Conservation (phyloP, 257 asterid species). For the Petunia axillaris region DNA sequence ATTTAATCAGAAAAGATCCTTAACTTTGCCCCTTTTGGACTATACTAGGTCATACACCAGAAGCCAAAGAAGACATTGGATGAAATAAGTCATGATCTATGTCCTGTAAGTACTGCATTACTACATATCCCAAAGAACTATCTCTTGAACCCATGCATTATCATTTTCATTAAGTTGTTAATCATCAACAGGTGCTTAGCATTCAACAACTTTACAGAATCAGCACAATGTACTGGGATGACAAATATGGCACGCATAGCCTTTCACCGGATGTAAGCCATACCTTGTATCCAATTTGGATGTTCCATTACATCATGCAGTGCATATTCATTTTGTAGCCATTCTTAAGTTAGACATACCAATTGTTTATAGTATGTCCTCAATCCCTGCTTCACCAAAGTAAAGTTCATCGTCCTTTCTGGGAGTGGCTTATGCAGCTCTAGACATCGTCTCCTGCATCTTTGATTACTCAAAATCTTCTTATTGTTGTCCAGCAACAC, state of each 20-base stretch:
- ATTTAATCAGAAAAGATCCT: background rate
- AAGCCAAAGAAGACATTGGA: constrained; percentile 96
- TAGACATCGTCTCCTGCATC: background rate
- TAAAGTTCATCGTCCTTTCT: background rate
- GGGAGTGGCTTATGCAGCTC: background rate
- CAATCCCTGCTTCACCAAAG: constrained; percentile 21
- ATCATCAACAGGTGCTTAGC: constrained; percentile 73
- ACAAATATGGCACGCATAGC: constrained; percentile 97
- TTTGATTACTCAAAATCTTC: constrained; percentile 3
- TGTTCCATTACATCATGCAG: constrained; percentile 16
- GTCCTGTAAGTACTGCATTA: constrained; percentile 71
- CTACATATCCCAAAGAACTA: background rate
- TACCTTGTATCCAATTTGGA: constrained; percentile 15
- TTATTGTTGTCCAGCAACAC: background rate
- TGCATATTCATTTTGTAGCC: constrained; percentile 17
- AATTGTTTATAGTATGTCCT: constrained; percentile 5
- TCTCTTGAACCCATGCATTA: background rate
- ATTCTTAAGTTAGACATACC: constrained; percentile 16
- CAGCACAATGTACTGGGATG: constrained; percentile 99
- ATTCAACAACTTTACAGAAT: constrained; percentile 97
- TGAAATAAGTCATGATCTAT: constrained; percentile 94
- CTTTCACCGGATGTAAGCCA: constrained; percentile 82
- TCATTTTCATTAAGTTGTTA: constrained; percentile 24
- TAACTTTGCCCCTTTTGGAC: constrained; percentile 27
- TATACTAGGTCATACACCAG: constrained; percentile 91